phyloP scores from a whole-genome alignment of 176 grass and related monocot genomes.

The Carex kokanica region DNA sequence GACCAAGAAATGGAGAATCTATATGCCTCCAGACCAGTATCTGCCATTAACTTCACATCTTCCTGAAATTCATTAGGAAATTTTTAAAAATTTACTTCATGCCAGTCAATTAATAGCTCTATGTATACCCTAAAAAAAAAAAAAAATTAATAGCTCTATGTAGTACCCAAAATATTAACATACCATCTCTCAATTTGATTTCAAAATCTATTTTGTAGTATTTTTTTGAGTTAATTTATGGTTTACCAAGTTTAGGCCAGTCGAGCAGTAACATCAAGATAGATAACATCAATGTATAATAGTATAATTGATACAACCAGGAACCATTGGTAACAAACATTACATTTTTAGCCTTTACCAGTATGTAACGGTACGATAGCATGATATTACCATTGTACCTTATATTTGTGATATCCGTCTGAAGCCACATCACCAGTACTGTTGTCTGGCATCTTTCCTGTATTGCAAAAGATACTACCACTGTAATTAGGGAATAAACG shows the following conservation, averaged over 20 bases:
- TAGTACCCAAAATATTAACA: not conserved
- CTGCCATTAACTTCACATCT: conserved; percentile 56
- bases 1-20: conserved; percentile 78
- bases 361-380: not conserved
- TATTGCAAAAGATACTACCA: not conserved
- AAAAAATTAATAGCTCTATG: not conserved
- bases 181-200: not conserved
- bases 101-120: not conserved
- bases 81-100: not conserved
- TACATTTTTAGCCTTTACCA: not conserved
- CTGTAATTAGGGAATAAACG: not conserved
- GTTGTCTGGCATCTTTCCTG: conserved; percentile 46
- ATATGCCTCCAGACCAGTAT: conserved; percentile 57
- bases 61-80: conserved; percentile 34
- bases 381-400: conserved; percentile 22
- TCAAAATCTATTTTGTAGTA: not conserved
- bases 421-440: conserved; percentile 49
- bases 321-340: too few relatives aligned
- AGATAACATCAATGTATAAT: not conserved
- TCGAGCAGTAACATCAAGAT: not conserved
- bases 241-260: not conserved
- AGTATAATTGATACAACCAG: not conserved
- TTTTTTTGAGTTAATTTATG: not conserved
- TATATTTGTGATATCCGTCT: conserved; percentile 65
- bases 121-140: too few relatives aligned